Evolutionary conservation across 768 basidiomycete genomes (phyloP), one percentile per base, ranked within the genome.

Genomic region (Holtermannia corniformis): DNA sequence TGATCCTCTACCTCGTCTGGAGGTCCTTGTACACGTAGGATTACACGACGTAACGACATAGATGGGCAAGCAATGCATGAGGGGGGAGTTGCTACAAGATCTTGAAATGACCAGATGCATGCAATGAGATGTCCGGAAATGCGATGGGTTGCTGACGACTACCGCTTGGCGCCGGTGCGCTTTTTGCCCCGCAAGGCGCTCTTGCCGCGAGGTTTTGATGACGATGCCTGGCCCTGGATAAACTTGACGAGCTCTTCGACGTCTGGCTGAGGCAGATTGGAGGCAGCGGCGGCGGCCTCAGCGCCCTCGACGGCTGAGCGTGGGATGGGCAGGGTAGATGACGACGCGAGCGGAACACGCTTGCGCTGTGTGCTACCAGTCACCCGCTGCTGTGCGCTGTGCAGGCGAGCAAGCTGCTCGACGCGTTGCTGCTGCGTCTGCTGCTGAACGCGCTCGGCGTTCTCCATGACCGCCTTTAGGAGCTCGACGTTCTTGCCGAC

Each of bases 221-320:
- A 46, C 1, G 55, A 27, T 14, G 52, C 44, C 27, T 50, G 45
- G 37, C 73, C 72, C 48, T 72, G 65, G 51, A 76, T 74, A 58
- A 67, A 76, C 44, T 70, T 63, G 59, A 75, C 75, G 41, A 76
- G 63, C 23, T 73, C 73, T 27, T 76, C 75, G 24, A 76, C 64
- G 52, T 71, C 69, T 24, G 68, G 51, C 41, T 68, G 61, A 11
- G 42, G 46, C 7, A 26, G 26, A 22, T 44, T 47, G 16, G 55
- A 37, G 11, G 23, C 41, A 37, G 48, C 48, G 20, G 55, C 52
- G n/a, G 57, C 49, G 16, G 57, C 49, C 7, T 47, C 51, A 3
- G 50, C 48, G n/a, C 50, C 54, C 32, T 42, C 47, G 12, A 37
- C 45, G 28, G 44, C 32, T 46, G 42, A 51, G 26, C 47, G 52